Percentiles rank a stretch among this genome's conserved stretches.
phyloP scores from a whole-genome alignment of 768 basidiomycete species.

The Rhizopogon roseolus region DNA sequence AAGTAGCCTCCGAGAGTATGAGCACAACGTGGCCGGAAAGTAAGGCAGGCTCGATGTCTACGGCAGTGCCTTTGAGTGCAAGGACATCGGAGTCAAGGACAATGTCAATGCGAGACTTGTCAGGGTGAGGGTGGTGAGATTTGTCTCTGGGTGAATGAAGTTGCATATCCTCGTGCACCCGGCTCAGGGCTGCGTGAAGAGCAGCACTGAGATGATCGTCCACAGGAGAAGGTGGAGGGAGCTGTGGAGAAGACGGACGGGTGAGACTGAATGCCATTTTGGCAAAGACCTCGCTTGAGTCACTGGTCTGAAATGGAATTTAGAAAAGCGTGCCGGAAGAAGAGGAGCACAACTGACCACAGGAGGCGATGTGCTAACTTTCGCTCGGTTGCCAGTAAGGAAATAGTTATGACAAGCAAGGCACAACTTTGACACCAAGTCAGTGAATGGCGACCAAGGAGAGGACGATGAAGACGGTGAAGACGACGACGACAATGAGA shows the following conservation, averaged over 20 bases:
- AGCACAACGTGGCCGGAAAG: slow-evolving; percentile 82
- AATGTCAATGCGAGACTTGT: slow-evolving; percentile 65
- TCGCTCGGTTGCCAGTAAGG: too few relatives aligned
- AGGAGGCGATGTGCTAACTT: too few relatives aligned
- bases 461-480: too few relatives aligned
- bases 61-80: slow-evolving; percentile 72
- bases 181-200: slow-evolving; percentile 34
- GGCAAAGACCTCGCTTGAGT: slow-evolving; percentile 3
- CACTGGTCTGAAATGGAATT: slow-evolving; percentile 1
- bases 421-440: too few relatives aligned
- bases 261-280: slow-evolving; percentile 31
- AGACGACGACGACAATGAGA: too few relatives aligned
- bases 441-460: too few relatives aligned
- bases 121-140: slow-evolving; percentile 39
- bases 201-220: slow-evolving; percentile 32
- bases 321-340: background rate
- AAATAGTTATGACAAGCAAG: too few relatives aligned
- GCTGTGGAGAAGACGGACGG: slow-evolving; percentile 28
- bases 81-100: slow-evolving; percentile 66
- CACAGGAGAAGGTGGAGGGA: slow-evolving; percentile 6
- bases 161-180: slow-evolving; percentile 19
- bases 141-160: slow-evolving; percentile 12
- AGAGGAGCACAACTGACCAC: background rate
- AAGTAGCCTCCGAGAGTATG: slow-evolving; percentile 74
- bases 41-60: slow-evolving; percentile 76